Evolutionary conservation across 2,329 filamentous ascomycete species (phyloP).

Genomic region (Corinectria fuckeliana): DNA sequence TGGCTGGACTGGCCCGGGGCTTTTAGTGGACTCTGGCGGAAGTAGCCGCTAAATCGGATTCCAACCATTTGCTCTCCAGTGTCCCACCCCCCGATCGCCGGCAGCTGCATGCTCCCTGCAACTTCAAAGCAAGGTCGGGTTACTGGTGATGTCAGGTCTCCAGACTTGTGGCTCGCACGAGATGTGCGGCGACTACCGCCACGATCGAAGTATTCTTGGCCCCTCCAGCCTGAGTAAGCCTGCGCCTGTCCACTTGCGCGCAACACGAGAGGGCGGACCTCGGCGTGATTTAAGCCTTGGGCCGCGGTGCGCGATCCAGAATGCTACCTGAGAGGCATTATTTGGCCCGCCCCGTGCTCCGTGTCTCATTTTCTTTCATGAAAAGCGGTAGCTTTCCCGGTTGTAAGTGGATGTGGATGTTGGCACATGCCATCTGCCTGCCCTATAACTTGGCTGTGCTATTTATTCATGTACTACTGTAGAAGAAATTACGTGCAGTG

Average conservation of each 20-base stretch:
- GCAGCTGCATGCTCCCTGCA: slow-evolving; percentile 27
- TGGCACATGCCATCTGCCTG: no score
- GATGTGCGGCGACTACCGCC: slow-evolving; percentile 2
- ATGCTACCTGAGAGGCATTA: slow-evolving; percentile 1
- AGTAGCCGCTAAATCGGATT: slow-evolving; percentile 17
- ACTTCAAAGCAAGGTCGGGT: neutral
- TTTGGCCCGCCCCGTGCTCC: neutral
- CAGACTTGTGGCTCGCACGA: slow-evolving; percentile 24
- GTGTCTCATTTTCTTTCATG: slow-evolving; percentile 2
- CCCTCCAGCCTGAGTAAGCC: neutral
- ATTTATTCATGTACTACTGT: neutral
- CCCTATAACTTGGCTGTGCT: no score
- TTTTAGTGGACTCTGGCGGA: slow-evolving; percentile 6
- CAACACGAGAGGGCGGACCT: neutral
- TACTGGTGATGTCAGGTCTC: slow-evolving; percentile 38
- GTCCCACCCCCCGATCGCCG: slow-evolving; percentile 25
- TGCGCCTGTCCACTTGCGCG: neutral
- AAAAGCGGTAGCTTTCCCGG: neutral
- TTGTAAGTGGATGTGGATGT: no score
- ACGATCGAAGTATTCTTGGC: neutral
- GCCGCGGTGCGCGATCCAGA: neutral
- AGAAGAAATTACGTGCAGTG: neutral
- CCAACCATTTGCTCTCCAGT: slow-evolving; percentile 14
- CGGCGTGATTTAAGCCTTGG: neutral
- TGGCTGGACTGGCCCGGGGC: neutral